A percentile compares a stretch with the other conserved stretches of the same genome.
Evolutionary conservation across 805 yeast genomes (phyloP).

Genomic region (Kodamaea nitidulidarum): DNA sequence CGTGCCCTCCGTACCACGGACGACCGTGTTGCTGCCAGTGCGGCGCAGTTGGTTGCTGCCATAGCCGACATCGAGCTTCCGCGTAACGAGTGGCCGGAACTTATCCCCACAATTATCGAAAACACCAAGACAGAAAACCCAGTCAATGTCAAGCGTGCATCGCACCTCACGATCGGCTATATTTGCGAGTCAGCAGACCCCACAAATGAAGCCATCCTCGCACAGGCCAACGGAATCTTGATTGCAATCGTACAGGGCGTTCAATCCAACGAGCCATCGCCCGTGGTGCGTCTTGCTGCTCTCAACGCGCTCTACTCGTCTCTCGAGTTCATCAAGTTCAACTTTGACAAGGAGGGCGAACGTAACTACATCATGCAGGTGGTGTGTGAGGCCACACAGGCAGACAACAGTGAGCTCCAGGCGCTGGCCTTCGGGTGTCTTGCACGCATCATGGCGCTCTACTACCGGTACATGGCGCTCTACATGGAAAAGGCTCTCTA

Average conservation of each 20-base stretch:
- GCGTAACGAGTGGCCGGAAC: conserved; percentile 78
- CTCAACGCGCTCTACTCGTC: conserved; percentile 88
- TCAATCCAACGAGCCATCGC: conserved; percentile 71
- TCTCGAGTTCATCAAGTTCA: conserved; percentile 79
- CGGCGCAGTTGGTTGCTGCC: conserved; percentile 94
- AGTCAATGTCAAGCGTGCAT: conserved; percentile 77
- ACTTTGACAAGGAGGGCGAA: conserved; percentile 91
- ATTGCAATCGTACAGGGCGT: conserved; percentile 98
- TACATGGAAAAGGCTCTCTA: conserved; percentile 97
- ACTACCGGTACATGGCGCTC: conserved; percentile 84
- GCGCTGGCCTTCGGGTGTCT: conserved; percentile 95
- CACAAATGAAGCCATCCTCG: conserved; percentile 63
- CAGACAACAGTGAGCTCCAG: conserved; percentile 73
- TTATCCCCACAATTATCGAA: conserved; percentile 78
- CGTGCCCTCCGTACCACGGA: conserved; percentile 59
- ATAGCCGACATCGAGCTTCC: conserved; percentile 96
- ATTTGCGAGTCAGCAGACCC: conserved; percentile 96
- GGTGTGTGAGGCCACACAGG: conserved; percentile 98
- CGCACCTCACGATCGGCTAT: conserved; percentile 86
- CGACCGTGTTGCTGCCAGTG: conserved; percentile 77
- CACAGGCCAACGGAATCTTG: conserved; percentile 86
- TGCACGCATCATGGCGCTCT: conserved; percentile 84
- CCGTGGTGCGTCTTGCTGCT: conserved; percentile 80
- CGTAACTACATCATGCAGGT: conserved; percentile 97
- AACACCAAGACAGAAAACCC: conserved; percentile 80